These are phyloP conservation scores for Xylariales sp. DNA, from an alignment of 2,329 filamentous ascomycete genomes.

Conservation along the genomic window DNA sequence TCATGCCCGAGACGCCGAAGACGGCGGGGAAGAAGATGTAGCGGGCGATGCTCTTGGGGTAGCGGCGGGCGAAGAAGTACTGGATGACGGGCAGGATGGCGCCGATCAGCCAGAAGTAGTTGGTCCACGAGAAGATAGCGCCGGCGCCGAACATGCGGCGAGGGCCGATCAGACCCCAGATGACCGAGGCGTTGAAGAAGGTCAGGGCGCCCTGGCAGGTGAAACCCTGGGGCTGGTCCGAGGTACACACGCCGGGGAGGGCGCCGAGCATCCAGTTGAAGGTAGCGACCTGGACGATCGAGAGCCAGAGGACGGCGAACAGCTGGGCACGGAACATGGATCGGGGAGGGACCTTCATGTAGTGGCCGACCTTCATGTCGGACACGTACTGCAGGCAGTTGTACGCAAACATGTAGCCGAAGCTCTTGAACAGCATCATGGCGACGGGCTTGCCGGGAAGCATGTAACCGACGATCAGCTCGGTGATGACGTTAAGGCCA, in stretches of 20 bases:
- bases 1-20: constrained; percentile 43
- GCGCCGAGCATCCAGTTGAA: constrained; percentile 38
- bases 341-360: constrained; percentile 44
- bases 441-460: constrained; percentile 65
- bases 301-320: constrained; percentile 33
- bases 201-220: constrained; percentile 53
- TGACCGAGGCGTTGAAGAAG: constrained; percentile 52
- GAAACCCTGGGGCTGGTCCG: constrained; percentile 43
- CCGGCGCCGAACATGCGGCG: constrained; percentile 43
- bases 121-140: constrained; percentile 41
- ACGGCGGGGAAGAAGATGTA: constrained; percentile 50
- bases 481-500: constrained; percentile 55
- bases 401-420: constrained; percentile 10
- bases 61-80: constrained; percentile 42
- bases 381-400: constrained; percentile 1
- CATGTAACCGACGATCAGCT: constrained; percentile 71
- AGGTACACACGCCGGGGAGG: constrained; percentile 49
- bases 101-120: constrained; percentile 54
- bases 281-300: constrained; percentile 29
- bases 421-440: constrained; percentile 78
- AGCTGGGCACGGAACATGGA: constrained; percentile 22
- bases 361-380: constrained; percentile 48
- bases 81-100: constrained; percentile 41
- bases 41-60: constrained; percentile 39
- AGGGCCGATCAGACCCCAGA: constrained; percentile 59